Percentiles rank a stretch among this genome's conserved stretches.
Evolutionary conservation across 2,329 filamentous ascomycete species (phyloP).

Genomic region (Nakataea oryzae): DNA sequence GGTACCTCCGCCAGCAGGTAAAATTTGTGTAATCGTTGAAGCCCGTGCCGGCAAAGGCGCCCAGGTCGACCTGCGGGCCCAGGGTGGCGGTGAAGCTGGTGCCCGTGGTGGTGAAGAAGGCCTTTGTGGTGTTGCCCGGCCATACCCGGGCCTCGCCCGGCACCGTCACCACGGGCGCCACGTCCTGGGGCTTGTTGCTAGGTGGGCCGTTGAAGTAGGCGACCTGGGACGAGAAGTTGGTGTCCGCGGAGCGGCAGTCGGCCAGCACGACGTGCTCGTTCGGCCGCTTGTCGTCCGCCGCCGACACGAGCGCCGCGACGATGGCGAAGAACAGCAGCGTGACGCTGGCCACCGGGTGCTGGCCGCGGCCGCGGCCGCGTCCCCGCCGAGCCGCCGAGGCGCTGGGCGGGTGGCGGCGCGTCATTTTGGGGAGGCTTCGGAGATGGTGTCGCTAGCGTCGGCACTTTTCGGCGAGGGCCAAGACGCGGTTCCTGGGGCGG

Average conservation of each 20-base stretch:
- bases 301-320: not conserved
- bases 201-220: conserved; percentile 16
- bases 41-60: conserved; percentile 18
- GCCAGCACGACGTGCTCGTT: conserved; percentile 20
- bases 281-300: not conserved
- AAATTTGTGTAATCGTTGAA: conserved; percentile 20
- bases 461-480: not conserved
- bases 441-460: not conserved
- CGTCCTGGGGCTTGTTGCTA: conserved; percentile 13
- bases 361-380: not conserved
- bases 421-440: not conserved
- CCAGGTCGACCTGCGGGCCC: conserved; percentile 15
- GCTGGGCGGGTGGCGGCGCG: not conserved
- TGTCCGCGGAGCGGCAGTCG: conserved; percentile 14
- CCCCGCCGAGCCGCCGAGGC: no score
- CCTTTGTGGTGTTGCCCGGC: conserved; percentile 16
- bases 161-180: conserved; percentile 14
- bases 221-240: conserved; percentile 18
- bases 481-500: not conserved
- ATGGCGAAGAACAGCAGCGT: not conserved
- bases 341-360: not conserved
- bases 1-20: conserved; percentile 18
- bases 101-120: conserved; percentile 16
- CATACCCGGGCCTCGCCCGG: conserved; percentile 15
- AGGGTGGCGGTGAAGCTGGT: conserved; percentile 17